Evolutionary conservation across 805 yeast species (phyloP), one percentile per base, ranked within the genome.

Genomic region (Zygosaccharomyces gambellarensis): DNA sequence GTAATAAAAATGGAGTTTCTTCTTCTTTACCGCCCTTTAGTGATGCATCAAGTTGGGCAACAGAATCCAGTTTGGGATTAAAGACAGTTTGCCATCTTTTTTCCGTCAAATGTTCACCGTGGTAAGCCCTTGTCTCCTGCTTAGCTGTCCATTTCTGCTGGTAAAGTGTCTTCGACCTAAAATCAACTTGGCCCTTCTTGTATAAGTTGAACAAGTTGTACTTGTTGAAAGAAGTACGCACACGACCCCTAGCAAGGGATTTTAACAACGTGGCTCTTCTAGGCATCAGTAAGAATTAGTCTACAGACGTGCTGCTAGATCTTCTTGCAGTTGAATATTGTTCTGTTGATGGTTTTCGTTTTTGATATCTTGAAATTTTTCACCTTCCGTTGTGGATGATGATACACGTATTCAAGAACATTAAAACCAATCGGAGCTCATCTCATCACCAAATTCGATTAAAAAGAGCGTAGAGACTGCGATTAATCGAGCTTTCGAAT

Each of bases 101-200:
- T 67, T 94, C 99, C 0, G 92, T 86, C 48, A 92, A 68, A 65
- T 85, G 88, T 63, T 94, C 98, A 59, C 99, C 99, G 67, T 92
- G 99, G 68, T 92, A 92, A 1, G 92, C 85, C 71, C 99, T 81
- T 6, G 97, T 84, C 64, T 90, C 97, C 64, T 82, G 85, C 68
- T 94, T 92, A 45, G 97, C 84, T 5, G 77, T 71, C 92, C 96
- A 94, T 70, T 90, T 89, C 69, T 92, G 96, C 70, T 88, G 96
- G 71, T 77, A 94, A 51, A 88, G 73, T n/a, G 95, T 81, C 69
- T 79, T 79, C 3, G 81, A 76, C 53, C 75, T 72, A 63, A 78
- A 79, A 47, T 67, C 72, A 31, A 77, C 70, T 52, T 75, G 75
- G 42, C 81, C 75, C 68, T 85, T 87, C 74, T 90, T 85, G 75